phyloP scores from a whole-genome alignment of 2,329 filamentous ascomycete species.

The Cercospora brassicicola region DNA sequence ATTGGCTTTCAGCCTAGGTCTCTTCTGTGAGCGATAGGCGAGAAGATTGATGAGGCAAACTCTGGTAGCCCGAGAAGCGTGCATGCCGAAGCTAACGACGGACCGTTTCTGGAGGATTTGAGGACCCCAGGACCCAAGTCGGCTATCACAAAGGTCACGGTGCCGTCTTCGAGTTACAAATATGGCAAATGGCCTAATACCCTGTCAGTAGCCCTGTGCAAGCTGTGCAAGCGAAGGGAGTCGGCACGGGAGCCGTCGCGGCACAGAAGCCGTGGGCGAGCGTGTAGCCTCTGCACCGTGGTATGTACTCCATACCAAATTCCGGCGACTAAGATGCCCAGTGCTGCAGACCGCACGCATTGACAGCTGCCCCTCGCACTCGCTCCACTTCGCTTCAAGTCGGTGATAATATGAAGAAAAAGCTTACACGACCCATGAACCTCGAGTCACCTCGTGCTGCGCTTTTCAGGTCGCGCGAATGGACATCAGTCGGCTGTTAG shows the following conservation, averaged over 20 bases:
- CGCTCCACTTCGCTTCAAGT: background rate
- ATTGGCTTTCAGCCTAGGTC: constrained; percentile 4
- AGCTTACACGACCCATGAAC: background rate
- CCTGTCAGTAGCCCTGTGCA: background rate
- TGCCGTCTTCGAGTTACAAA: background rate
- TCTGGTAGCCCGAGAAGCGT: background rate
- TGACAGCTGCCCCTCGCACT: background rate
- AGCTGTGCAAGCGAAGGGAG: background rate
- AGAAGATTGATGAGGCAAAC: background rate
- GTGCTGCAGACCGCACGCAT: background rate
- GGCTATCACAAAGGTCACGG: background rate
- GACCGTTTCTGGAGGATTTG: background rate
- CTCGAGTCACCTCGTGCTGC: background rate
- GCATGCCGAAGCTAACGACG: background rate
- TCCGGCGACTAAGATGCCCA: background rate
- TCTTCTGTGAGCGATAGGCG: background rate
- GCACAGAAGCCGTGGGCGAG: background rate
- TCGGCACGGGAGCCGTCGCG: background rate
- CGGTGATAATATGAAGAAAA: background rate
- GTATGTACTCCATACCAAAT: background rate
- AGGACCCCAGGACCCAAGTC: background rate
- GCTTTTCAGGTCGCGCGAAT: background rate
- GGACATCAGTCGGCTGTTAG: constrained; percentile 10
- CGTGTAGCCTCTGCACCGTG: background rate
- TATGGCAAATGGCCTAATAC: background rate